Conservation (phyloP, 139 green algal genomes). For the Closterium sp. region DNA sequence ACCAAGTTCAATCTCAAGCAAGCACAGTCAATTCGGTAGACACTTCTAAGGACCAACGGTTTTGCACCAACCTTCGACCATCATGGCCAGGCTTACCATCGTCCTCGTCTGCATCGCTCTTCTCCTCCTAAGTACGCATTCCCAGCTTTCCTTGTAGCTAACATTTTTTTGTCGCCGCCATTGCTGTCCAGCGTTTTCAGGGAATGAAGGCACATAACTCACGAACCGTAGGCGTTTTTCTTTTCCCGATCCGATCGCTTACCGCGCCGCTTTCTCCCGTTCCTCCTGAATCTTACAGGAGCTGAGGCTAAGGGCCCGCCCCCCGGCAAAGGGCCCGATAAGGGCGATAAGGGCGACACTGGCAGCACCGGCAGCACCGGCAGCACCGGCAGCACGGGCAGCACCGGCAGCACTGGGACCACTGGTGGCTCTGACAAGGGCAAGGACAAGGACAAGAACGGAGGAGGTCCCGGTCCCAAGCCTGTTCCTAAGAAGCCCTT, state of each 20-base stretch:
- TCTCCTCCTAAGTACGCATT: too few species aligned
- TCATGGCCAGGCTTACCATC: too few species aligned
- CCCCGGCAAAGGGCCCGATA: background rate
- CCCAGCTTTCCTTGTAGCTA: too few species aligned
- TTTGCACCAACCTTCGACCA: too few species aligned
- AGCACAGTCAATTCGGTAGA: background rate
- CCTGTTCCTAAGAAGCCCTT: background rate
- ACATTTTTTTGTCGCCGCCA: background rate
- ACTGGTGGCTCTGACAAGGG: too few species aligned
- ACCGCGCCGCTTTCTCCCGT: background rate
- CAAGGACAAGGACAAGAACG: background rate
- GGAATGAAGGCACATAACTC: too few species aligned
- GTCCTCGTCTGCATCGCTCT: too few species aligned
- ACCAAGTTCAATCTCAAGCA: background rate
- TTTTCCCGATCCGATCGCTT: background rate
- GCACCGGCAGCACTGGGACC: background rate
- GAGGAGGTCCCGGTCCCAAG: background rate
- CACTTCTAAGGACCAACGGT: background rate
- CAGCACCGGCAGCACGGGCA: background rate
- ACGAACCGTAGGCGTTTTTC: too few species aligned
- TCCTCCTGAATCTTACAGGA: background rate
- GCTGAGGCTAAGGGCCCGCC: background rate
- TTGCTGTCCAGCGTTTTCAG: background rate
- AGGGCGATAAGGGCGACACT: background rate
- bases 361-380: background rate